Percentiles rank a stretch among this genome's conserved stretches.
These are phyloP conservation scores for Setaria italica DNA, from an alignment of 202 grass and related monocot species.

Conservation along the genomic window DNA sequence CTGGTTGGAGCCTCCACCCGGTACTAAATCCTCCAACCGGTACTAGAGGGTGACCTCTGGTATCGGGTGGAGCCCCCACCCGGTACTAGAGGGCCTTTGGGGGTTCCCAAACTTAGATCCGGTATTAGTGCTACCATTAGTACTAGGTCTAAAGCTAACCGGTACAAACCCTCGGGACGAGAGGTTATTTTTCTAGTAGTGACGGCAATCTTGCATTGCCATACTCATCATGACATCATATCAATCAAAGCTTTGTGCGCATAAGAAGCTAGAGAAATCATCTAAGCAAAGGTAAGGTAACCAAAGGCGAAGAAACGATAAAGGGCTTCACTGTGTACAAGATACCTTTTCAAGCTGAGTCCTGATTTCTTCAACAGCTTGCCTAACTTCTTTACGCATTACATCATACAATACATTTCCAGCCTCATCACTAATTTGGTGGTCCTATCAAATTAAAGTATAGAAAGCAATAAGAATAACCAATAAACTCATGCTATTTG, in stretches of 20 bases:
- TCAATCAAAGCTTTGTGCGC: background rate
- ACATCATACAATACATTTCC: slow-evolving; percentile 67
- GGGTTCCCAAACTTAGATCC: too few species aligned
- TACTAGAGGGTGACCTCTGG: too few species aligned
- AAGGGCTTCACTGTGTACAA: slow-evolving; percentile 17
- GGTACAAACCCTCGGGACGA: too few species aligned
- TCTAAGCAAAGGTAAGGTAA: background rate
- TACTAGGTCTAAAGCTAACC: too few species aligned
- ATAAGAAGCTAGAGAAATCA: background rate
- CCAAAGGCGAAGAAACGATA: background rate
- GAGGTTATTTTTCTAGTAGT: too few species aligned
- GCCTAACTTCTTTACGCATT: slow-evolving; percentile 90
- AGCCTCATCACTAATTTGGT: slow-evolving; percentile 31
- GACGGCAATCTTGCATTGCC: background rate
- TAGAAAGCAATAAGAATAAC: background rate
- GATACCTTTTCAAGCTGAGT: slow-evolving; percentile 77
- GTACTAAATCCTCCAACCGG: too few species aligned
- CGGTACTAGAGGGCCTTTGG: too few species aligned
- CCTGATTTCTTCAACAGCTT: slow-evolving; percentile 88
- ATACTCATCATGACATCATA: background rate
- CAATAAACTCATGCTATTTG: slow-evolving; percentile 9
- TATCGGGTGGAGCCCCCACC: too few species aligned
- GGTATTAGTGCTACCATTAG: too few species aligned
- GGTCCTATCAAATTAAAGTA: slow-evolving; percentile 50
- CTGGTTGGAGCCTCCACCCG: too few species aligned